Base-by-base conservation (phyloP, 805 yeast genomes). In the Cyberlindnera amylophila region DNA sequence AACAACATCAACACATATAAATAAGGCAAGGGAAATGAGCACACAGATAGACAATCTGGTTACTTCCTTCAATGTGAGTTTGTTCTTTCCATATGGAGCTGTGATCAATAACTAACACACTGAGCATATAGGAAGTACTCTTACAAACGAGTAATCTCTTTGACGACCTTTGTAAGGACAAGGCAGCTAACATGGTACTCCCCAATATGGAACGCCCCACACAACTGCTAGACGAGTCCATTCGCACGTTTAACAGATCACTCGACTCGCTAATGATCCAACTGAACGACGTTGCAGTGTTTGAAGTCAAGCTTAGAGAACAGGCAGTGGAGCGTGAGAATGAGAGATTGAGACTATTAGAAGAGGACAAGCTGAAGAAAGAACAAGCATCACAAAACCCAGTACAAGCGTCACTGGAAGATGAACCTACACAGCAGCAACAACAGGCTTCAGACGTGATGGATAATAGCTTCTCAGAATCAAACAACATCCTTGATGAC, bases 191-290 rank as follows among this genome's bases (percentile, higher is more conserved):
- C 31, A 27, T 58, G 4, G 43, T 58, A 4, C 40, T 54, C 3
- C 60, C 58, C 26, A 53, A 48, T 28, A 50, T 51, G 35, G 32
- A 41, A 19, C 32, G 40, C 6, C 21, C 38, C 8, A 26, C 41
- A 7, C 29, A 39, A 26, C 33, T 39, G 28, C 44, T 54, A 18
- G 39, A 52, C 19, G 27, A 34, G 0, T 44, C 58, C 1, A 54
- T 58, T 1, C 41, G 39, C 34, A 33, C 37, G 2, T 55, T 57
- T 38, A 54, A 55, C 37, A 38, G 35, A 9, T 45, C 47, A 5
- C 39, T 58, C 18, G 59, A 58, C 36, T 36, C 45, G 7, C 16
- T 55, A 23, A 29, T 48, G n/a, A 46, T 55, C 17, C 61, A 58
- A 28, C 45, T 58, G 15, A 50, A 50, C 15, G 58, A 54, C 24